phyloP scores from a whole-genome alignment of 495 filamentous ascomycete species.

The Barbatosphaeria neglecta region DNA sequence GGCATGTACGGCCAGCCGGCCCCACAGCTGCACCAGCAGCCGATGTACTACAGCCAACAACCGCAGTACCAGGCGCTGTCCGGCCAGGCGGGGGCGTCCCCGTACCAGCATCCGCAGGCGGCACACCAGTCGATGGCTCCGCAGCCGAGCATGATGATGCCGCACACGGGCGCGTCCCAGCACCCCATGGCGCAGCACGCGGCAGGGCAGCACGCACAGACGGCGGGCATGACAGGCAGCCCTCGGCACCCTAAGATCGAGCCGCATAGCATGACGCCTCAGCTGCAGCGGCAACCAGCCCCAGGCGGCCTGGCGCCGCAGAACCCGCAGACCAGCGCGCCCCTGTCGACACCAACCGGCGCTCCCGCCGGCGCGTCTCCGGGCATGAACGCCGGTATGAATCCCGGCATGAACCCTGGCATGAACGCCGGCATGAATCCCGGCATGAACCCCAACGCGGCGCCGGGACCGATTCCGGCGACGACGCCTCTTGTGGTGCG shows the following conservation, averaged over 20 bases:
- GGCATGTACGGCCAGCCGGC: constrained; percentile 72
- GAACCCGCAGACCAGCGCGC: constrained; percentile 36
- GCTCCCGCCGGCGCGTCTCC: constrained; percentile 25
- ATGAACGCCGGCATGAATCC: constrained; percentile 25
- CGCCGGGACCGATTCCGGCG: constrained; percentile 96
- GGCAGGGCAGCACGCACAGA: constrained; percentile 34
- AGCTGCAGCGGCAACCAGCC: constrained; percentile 41
- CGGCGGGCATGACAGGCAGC: constrained; percentile 47
- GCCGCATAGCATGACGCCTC: constrained; percentile 41
- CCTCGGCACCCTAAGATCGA: constrained; percentile 50
- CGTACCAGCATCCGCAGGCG: constrained; percentile 65
- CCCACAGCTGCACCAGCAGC: constrained; percentile 66
- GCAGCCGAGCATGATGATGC: constrained; percentile 46
- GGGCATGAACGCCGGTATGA: constrained; percentile 53
- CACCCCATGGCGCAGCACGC: constrained; percentile 37
- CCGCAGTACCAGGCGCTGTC: constrained; percentile 61
- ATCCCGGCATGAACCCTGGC: no score
- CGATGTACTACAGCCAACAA: constrained; percentile 52
- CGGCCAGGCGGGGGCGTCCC: constrained; percentile 51
- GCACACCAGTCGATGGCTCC: constrained; percentile 51
- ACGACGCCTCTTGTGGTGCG: constrained; percentile 90
- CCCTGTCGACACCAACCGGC: constrained; percentile 39
- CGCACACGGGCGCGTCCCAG: constrained; percentile 39
- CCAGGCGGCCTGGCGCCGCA: constrained; percentile 40
- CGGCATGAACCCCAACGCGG: constrained; percentile 66